Conservation (phyloP, 2,329 filamentous ascomycete genomes). For the Lachnellula hyalina region DNA sequence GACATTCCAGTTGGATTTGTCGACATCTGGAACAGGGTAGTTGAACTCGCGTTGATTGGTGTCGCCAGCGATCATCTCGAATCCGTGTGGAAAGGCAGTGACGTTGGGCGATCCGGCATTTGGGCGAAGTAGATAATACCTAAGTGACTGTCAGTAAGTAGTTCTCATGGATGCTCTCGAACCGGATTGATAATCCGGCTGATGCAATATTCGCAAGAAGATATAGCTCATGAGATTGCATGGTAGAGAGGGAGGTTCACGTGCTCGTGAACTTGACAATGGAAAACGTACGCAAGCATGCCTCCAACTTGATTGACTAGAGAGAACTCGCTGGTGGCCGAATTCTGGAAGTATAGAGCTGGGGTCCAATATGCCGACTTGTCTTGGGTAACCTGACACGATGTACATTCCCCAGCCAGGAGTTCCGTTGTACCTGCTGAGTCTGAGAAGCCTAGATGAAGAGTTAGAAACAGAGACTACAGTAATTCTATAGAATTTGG, state of each 20-base stretch:
- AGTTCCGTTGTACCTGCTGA: slow-evolving; percentile 54
- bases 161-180: background rate
- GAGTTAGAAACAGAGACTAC: background rate
- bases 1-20: slow-evolving; percentile 64
- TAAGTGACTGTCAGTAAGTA: slow-evolving; percentile 30
- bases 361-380: slow-evolving; percentile 67
- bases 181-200: background rate
- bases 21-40: slow-evolving; percentile 59
- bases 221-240: too few relatives aligned
- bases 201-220: background rate
- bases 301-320: slow-evolving; percentile 72
- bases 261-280: background rate
- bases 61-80: slow-evolving; percentile 79
- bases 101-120: slow-evolving; percentile 50
- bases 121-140: slow-evolving; percentile 79
- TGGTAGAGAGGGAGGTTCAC: too few relatives aligned
- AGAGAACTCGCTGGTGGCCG: slow-evolving; percentile 40
- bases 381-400: slow-evolving; percentile 57
- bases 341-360: slow-evolving; percentile 43
- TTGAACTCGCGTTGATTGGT: slow-evolving; percentile 62
- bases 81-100: slow-evolving; percentile 68
- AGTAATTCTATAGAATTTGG: background rate
- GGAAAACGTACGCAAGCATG: slow-evolving; percentile 69
- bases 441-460: slow-evolving; percentile 56
- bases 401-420: slow-evolving; percentile 55